phyloP scores from a whole-genome alignment of 495 filamentous ascomycete genomes.

The Penicillium alfredii region DNA sequence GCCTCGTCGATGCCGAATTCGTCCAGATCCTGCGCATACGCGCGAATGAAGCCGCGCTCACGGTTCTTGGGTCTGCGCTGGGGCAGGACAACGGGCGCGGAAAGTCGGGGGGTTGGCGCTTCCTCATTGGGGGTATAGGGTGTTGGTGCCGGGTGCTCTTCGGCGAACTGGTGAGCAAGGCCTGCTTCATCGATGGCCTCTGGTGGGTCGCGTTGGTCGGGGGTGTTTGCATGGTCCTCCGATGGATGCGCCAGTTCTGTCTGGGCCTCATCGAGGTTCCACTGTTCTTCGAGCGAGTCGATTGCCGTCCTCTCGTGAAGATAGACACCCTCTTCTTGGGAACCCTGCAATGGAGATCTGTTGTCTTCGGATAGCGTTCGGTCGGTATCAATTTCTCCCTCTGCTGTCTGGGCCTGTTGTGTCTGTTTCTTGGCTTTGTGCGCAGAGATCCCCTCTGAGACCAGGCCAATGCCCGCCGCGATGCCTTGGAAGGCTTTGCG shows the following conservation, averaged over 20 bases:
- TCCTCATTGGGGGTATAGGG: slow-evolving; percentile 4
- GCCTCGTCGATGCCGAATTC: slow-evolving; percentile 46
- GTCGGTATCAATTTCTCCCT: slow-evolving; percentile 6
- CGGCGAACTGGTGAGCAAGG: slow-evolving; percentile 18
- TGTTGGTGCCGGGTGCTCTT: slow-evolving; percentile 10
- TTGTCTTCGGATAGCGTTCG: slow-evolving; percentile 4
- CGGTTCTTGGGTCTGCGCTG: slow-evolving; percentile 29
- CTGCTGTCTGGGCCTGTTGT: slow-evolving; percentile 3
- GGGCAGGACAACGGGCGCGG: slow-evolving; percentile 29
- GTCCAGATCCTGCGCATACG: slow-evolving; percentile 48
- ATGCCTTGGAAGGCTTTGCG: slow-evolving; percentile 16
- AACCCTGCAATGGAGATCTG: not conserved
- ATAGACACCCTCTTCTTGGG: not conserved
- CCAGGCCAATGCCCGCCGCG: slow-evolving; percentile 45
- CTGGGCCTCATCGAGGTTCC: slow-evolving; percentile 48
- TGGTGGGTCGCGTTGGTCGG: not conserved
- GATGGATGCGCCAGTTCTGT: slow-evolving; percentile 17
- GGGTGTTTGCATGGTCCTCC: not conserved
- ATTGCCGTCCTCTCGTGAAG: slow-evolving; percentile 5
- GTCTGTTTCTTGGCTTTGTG: slow-evolving; percentile 31
- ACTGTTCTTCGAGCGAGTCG: slow-evolving; percentile 35
- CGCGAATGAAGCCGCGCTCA: slow-evolving; percentile 26
- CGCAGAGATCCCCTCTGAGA: slow-evolving; percentile 35
- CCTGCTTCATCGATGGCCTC: slow-evolving; percentile 1
- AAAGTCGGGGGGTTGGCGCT: slow-evolving; percentile 28